Evolutionary conservation across 1,284 basidiomycete species (phyloP), one percentile per base, ranked within the genome.

Genomic region (Rhodotorula sp.): DNA sequence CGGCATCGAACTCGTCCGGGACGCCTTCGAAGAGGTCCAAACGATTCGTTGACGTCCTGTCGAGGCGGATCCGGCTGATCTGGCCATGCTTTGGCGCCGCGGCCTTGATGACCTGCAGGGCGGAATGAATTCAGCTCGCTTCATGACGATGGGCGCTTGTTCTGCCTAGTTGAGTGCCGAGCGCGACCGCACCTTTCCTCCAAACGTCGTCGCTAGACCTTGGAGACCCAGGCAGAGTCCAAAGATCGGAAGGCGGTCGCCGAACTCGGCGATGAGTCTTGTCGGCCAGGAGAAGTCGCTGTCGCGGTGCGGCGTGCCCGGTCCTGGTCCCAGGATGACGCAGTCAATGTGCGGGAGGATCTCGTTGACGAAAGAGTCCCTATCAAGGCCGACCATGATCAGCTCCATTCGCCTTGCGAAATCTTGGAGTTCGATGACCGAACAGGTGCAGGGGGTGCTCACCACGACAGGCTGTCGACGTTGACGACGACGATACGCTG

Each of bases 141-240:
- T 47, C 20, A 52, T 12, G 20, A 10, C 16, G 39, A 21, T 51
- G 5, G 21, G 3, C 10, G 12, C 23, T 34, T 21, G 12, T 15
- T 10, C 29, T 3, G 18, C 3, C n/a, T 43, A 23, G 16, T 83
- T 77, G 65, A 88, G 79, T 70, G 85, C 83, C 70, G 31, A 15
- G 84, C 14, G 81, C 29, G 89, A 77, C 49, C 80, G 78, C 16
- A 84, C 82, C 69, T 80, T 79, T 0, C 88, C 93, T 18, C 93
- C 93, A 75, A 87, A 88, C 64, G 89, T 89, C 14, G 91, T 85
- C 0, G 87, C 91, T 49, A 98, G 85, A 70, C 93, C 95, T 81
- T 98, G 96, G 67, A 95, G 87, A 0, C 96, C 96, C 18, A 98
- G 85, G 79, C 95, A 98, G 5, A 98, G 89, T 3, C 92, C 92